phyloP scores from a whole-genome alignment of 2,329 filamentous ascomycete species.

The Ophiostoma populinum region DNA sequence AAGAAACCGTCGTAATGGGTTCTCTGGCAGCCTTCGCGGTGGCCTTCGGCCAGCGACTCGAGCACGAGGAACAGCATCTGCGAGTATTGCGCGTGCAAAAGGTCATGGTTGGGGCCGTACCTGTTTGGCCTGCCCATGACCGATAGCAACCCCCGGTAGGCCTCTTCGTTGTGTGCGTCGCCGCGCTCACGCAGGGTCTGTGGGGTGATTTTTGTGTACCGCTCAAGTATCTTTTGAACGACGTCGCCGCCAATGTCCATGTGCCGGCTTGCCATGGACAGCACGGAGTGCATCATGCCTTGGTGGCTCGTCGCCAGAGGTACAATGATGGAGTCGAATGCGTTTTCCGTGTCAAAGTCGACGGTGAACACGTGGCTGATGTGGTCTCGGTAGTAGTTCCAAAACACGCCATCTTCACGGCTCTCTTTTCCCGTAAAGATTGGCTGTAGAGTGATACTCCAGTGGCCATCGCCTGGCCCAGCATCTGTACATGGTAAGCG shows the following conservation, averaged over 20 bases:
- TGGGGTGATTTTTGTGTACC: constrained; percentile 28
- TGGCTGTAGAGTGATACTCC: constrained; percentile 39
- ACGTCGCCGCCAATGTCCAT: constrained; percentile 42
- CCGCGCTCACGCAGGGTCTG: constrained; percentile 32
- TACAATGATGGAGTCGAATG: constrained; percentile 69
- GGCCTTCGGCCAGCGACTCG: constrained; percentile 38
- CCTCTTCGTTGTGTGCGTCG: constrained; percentile 36
- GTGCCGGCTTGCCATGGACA: constrained; percentile 70
- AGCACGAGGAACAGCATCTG: constrained; percentile 47
- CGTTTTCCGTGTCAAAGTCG: constrained; percentile 64
- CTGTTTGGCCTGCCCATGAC: background rate
- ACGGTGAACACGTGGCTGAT: constrained; percentile 70
- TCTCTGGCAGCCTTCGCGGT: constrained; percentile 51
- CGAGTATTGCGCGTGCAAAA: constrained; percentile 30
- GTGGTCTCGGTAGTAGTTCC: constrained; percentile 66
- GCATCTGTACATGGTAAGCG: background rate
- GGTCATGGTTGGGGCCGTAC: constrained; percentile 19
- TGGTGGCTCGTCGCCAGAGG: constrained; percentile 65
- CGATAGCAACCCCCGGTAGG: constrained; percentile 30
- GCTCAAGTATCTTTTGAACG: constrained; percentile 32
- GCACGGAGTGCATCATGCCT: constrained; percentile 78
- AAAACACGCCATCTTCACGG: constrained; percentile 59
- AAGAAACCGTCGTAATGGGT: constrained; percentile 63
- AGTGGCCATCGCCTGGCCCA: no score
- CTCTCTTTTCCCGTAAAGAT: constrained; percentile 73